Base-by-base conservation (phyloP, 2,329 filamentous ascomycete genomes). In the Exserohilum rostratum region DNA sequence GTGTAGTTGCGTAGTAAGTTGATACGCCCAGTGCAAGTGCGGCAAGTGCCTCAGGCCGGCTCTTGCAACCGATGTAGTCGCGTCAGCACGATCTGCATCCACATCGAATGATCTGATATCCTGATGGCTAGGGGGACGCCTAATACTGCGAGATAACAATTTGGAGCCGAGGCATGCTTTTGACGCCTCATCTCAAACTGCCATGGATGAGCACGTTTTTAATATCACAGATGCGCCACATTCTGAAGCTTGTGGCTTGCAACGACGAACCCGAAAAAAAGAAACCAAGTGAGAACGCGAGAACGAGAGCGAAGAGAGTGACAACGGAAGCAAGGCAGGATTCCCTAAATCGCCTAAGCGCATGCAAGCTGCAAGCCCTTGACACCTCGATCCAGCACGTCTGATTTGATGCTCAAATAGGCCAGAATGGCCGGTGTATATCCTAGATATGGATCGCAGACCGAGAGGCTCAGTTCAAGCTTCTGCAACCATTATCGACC, bases 381-480 rank as follows among this genome's bases (percentile, higher is more conserved):
- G 13, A 49, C 51, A 31, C 50, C 35, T 33, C 48, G 45, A 61
- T 57, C 52, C 35, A 57, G 56, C 55, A 58, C 55, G 50, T 56
- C 50, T 55, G 50, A 55, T 58, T 31, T 47, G 49, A 37, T n/a
- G 31, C 31, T 17, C 6, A 31, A 22, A 30, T n/a, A 27, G 40
- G 44, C 22, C 30, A 50, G 18, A 33, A 47, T 39, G 27, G 31
- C 51, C 63, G 62, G 61, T 40, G 40, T 18, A 45, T 45, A 44
- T 33, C 30, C 60, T 59, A 15, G 46, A 67, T 60, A 40, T 51
- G 58, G 58, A 37, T 53, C 27, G 13, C 42, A n/a, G 15, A 20
- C 57, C 57, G 53, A 56, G 49, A 62, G 48, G 45, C 47, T 49
- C 54, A 33, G 42, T 34, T 13, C 44, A 33, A 49, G 47, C 18